These are phyloP conservation scores for Peronosclerospora sorghi DNA, from an alignment of 352 stramenopile species.

Conservation along the genomic window DNA sequence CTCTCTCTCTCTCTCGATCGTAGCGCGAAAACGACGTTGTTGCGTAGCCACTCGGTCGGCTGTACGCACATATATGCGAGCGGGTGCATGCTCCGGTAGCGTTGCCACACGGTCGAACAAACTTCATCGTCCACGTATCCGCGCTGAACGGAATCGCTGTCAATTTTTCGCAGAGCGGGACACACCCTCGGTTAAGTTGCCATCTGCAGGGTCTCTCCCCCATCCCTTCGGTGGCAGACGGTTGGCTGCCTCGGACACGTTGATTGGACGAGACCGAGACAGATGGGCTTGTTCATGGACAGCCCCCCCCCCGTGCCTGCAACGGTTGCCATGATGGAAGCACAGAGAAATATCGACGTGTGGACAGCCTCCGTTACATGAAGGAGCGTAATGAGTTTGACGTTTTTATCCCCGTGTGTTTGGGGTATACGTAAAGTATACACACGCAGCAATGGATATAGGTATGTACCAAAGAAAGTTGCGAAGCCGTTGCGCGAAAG, in stretches of 20 bases:
- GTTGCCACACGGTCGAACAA: too few species aligned
- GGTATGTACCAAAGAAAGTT: too few species aligned
- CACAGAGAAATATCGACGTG: too few species aligned
- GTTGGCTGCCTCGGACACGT: conserved; percentile 1
- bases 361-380: too few species aligned
- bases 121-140: conserved; percentile 7
- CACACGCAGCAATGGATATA: too few species aligned
- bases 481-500: conserved; percentile 10
- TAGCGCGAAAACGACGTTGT: neutral
- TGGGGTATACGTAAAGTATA: too few species aligned
- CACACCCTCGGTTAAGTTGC: conserved; percentile 8
- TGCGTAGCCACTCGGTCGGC: neutral
- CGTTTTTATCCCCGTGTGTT: too few species aligned
- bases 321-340: too few species aligned
- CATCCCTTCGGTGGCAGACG: conserved; percentile 17
- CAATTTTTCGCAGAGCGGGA: conserved; percentile 1
- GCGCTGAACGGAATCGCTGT: neutral
- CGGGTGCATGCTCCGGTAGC: too few species aligned
- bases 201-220: conserved; percentile 5
- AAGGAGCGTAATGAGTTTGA: too few species aligned
- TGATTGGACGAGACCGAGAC: conserved; percentile 10
- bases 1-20: neutral
- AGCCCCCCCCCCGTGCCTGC: too few species aligned
- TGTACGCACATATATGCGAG: neutral
- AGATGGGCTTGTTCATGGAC: neutral